phyloP scores from a whole-genome alignment of 176 grass and related monocot genomes.

The Bothriochloa decipiens region DNA sequence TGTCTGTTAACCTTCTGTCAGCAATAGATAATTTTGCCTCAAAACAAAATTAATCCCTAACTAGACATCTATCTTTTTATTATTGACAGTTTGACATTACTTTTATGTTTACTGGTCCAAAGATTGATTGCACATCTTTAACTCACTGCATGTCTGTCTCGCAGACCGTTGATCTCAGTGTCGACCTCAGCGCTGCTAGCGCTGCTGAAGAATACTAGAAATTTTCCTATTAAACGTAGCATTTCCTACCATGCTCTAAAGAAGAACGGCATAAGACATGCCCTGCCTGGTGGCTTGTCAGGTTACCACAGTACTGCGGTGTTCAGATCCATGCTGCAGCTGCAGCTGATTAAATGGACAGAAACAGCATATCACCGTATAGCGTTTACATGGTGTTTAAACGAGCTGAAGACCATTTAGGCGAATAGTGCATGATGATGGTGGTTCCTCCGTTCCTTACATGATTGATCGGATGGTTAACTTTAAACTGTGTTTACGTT shows the following conservation, averaged over 20 bases:
- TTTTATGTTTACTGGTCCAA: neutral
- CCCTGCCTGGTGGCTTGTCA: neutral
- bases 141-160: neutral
- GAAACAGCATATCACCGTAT: neutral
- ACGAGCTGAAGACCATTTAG: neutral
- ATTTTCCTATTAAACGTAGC: neutral
- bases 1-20: neutral
- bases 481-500: neutral
- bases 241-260: conserved; percentile 5
- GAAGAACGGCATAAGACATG: conserved; percentile 1
- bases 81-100: neutral
- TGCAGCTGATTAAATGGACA: neutral
- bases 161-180: conserved; percentile 81
- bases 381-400: neutral
- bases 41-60: neutral
- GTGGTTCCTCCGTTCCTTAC: neutral
- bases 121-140: neutral
- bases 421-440: neutral
- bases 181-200: conserved; percentile 79
- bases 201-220: conserved; percentile 76
- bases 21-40: neutral
- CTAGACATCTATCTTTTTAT: neutral
- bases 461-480: conserved; percentile 28
- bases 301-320: neutral
- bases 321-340: neutral